phyloP scores from a whole-genome alignment of 148 eudicot genomes.

The Vaccinium vitisidaea region DNA sequence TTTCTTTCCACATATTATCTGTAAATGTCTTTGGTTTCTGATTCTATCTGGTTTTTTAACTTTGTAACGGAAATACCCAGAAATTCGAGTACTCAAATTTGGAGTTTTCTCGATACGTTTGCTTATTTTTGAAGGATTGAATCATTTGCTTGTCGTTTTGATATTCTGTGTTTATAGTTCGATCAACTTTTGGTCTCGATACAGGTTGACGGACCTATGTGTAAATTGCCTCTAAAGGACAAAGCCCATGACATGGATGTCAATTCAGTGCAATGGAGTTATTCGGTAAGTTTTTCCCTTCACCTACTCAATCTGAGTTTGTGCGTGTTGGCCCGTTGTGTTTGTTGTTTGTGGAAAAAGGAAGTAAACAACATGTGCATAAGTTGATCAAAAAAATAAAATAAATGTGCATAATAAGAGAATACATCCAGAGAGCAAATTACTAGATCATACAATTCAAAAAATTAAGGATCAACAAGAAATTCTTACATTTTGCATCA shows the following conservation, averaged over 20 bases:
- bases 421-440: neutral
- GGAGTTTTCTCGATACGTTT: no score
- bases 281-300: constrained; percentile 13
- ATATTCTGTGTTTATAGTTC: neutral
- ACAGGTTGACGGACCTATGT: constrained; percentile 38
- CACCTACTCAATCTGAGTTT: neutral
- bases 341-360: neutral
- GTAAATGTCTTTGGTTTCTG: no score
- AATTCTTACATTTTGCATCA: neutral
- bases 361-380: neutral
- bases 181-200: neutral
- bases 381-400: no score
- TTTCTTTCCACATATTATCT: no score
- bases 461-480: neutral
- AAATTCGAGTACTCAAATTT: no score
- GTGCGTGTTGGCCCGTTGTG: neutral
- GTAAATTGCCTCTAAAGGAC: constrained; percentile 29
- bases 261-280: constrained; percentile 34
- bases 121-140: no score
- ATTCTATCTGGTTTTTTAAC: no score
- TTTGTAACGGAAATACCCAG: no score
- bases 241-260: constrained; percentile 40
- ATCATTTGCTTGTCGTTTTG: no score
- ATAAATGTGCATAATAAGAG: neutral
- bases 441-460: neutral